Conservation (phyloP, 805 yeast species). For the Ogataea neopini region DNA sequence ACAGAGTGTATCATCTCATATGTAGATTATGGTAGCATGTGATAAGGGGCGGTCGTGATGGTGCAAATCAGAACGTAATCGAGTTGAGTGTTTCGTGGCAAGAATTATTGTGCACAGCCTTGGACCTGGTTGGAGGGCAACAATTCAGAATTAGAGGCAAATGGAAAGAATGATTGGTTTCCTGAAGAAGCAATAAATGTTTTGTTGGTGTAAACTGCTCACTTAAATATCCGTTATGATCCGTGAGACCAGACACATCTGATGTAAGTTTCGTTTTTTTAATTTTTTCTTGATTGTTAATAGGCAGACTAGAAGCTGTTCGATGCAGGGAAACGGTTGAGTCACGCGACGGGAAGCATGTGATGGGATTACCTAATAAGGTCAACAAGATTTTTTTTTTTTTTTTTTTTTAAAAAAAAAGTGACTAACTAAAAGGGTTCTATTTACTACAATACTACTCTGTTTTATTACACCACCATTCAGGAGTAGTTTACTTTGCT, state of each 20-base stretch:
- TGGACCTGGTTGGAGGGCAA: background rate
- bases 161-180: background rate
- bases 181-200: background rate
- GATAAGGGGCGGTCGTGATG: background rate
- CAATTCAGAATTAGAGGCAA: background rate
- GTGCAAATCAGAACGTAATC: too few relatives aligned
- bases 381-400: background rate
- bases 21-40: background rate
- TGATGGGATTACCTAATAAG: background rate
- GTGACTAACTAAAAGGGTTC: background rate
- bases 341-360: background rate
- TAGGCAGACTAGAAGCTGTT: background rate
- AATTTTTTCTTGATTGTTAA: background rate
- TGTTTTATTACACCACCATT: too few relatives aligned
- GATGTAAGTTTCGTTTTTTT: background rate
- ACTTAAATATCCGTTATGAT: background rate
- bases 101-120: background rate
- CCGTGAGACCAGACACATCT: background rate
- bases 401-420: background rate
- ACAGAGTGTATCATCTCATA: conserved; percentile 3
- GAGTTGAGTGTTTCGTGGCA: background rate
- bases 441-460: too few relatives aligned
- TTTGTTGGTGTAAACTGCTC: background rate
- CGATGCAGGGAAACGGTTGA: background rate
- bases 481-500: too few relatives aligned